A percentile compares a stretch with the other conserved stretches of the same genome.
Evolutionary conservation across 495 filamentous ascomycete species (phyloP).

Genomic region (Thozetella sp.): DNA sequence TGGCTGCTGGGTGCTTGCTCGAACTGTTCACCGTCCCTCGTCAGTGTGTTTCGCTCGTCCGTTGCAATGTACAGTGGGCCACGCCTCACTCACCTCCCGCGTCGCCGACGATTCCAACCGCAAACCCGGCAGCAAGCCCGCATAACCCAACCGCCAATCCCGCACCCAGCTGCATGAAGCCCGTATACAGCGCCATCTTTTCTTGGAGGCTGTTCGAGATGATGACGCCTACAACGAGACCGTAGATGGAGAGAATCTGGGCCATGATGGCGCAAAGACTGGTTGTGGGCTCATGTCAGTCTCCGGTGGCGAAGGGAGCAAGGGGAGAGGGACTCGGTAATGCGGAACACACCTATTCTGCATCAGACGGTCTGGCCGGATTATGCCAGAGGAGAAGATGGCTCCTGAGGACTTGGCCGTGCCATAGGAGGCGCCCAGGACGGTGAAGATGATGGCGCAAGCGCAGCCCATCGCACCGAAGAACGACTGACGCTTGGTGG

Average conservation of each 20-base stretch:
- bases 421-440: slow-evolving; percentile 86
- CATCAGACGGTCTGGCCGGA: slow-evolving; percentile 80
- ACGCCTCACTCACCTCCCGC: slow-evolving; percentile 54
- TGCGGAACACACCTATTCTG: slow-evolving; percentile 51
- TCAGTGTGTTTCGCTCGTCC: neutral
- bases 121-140: slow-evolving; percentile 82
- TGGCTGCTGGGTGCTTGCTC: slow-evolving; percentile 85
- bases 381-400: slow-evolving; percentile 64
- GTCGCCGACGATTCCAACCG: slow-evolving; percentile 91
- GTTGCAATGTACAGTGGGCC: neutral
- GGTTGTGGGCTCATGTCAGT: slow-evolving; percentile 26
- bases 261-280: slow-evolving; percentile 72
- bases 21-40: slow-evolving; percentile 42
- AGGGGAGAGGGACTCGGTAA: neutral
- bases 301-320: neutral
- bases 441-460: slow-evolving; percentile 69
- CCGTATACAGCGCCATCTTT: slow-evolving; percentile 45
- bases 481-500: slow-evolving; percentile 31
- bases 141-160: slow-evolving; percentile 48
- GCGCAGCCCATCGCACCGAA: slow-evolving; percentile 51
- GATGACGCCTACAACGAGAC: slow-evolving; percentile 48
- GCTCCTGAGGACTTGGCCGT: slow-evolving; percentile 83
- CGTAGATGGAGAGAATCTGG: slow-evolving; percentile 73
- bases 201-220: slow-evolving; percentile 43
- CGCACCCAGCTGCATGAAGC: slow-evolving; percentile 47